Evolutionary conservation across 164 flowering plant genomes (phyloP), one percentile per base, ranked within the genome.

Genomic region (Amborella trichopoda): DNA sequence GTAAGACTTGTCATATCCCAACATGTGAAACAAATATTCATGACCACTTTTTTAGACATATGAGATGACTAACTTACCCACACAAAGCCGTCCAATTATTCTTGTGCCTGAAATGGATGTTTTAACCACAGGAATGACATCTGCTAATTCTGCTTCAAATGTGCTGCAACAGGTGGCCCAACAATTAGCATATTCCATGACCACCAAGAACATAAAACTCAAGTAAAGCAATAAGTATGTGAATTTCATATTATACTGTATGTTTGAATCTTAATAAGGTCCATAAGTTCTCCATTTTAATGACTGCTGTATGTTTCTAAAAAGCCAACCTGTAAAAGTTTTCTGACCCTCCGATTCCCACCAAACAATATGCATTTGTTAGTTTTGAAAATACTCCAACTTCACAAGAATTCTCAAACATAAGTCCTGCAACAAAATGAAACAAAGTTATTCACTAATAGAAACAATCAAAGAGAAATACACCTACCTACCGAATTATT

Each of bases 321-420:
- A 10, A 24, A 18, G 54, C 53, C 53, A 19, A 89, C 94, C 93
- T 84, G 69, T 85, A 89, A 48, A 89, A 85, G 52, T 63, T 83
- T 41, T 89, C 97, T 0, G 97, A 89, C 10, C 97, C 97, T 34
- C 97, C 97, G 50, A 85, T 85, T 1, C 85, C 94, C 4, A 89
- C 95, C 56, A 85, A 65, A 52, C 95, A 85, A 48, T 78, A 89
- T 0, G 78, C 83, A 75, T 83, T 78, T 34, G 94, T 83, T 40
- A 83, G 60, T 76, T 83, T 83, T 17, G 94, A 78, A 52, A 83
- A 83, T 2, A 76, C 89, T 30, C 94, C 94, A 53, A 83, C 43
- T 27, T 83, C 89, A 67, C 94, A 74, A 9, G 63, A 55, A 54
- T 82, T 83, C 66, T 83, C 93, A 66, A 80, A 83, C 53, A 74